Conservation (phyloP, 1,284 basidiomycete genomes). For the Taiwanofungus camphoratus region DNA sequence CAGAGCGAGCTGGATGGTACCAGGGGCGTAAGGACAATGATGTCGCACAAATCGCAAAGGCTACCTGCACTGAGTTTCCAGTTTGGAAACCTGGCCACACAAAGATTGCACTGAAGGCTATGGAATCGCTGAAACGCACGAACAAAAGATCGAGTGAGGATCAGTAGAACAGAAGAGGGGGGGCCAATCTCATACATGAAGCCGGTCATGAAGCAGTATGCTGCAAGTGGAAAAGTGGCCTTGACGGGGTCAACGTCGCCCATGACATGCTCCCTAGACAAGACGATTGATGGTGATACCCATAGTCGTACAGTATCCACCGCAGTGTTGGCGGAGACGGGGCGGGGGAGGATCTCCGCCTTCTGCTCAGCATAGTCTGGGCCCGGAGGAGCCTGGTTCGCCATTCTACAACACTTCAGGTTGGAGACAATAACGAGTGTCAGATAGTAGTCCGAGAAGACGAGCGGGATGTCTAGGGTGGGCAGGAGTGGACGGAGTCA, state of each 20-base stretch:
- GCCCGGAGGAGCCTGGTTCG: constrained; percentile 9
- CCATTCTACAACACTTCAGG: too few relatives aligned
- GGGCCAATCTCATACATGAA: constrained; percentile 51
- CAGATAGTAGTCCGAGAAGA: neutral
- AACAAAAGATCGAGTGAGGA: constrained; percentile 4
- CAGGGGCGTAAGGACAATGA: neutral
- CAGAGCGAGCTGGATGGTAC: constrained; percentile 42
- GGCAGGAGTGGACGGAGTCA: constrained; percentile 3
- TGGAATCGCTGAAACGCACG: constrained; percentile 46
- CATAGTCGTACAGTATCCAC: constrained; percentile 20
- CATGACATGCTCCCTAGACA: constrained; percentile 29
- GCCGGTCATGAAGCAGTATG: constrained; percentile 84
- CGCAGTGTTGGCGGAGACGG: constrained; percentile 15
- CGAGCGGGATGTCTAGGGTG: constrained; percentile 6
- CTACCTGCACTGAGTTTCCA: constrained; percentile 63
- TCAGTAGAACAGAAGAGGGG: neutral
- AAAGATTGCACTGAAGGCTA: constrained; percentile 77
- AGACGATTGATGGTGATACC: constrained; percentile 21
- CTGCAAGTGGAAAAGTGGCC: constrained; percentile 56
- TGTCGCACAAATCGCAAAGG: too few relatives aligned
- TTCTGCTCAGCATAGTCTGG: constrained; percentile 19
- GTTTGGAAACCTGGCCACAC: constrained; percentile 89
- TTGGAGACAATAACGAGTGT: too few relatives aligned
- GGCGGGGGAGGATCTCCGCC: constrained; percentile 18
- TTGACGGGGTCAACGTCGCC: constrained; percentile 57